Conservation (phyloP, 2,329 filamentous ascomycete genomes). For the Colletotrichum brevisporum region DNA sequence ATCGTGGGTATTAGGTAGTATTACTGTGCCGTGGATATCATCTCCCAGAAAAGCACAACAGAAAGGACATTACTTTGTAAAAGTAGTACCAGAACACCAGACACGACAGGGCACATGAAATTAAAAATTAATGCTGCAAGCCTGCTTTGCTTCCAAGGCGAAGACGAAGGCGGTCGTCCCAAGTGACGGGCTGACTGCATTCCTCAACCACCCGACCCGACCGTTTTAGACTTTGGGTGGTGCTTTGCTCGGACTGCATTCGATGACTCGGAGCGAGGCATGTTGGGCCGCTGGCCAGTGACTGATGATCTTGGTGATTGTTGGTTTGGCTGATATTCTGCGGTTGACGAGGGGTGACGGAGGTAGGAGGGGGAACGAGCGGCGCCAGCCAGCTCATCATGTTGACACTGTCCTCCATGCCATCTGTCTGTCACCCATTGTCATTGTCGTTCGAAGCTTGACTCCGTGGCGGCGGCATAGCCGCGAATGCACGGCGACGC, state of each 20-base stretch:
- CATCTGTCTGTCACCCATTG: slow-evolving; percentile 10
- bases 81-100: too few species aligned
- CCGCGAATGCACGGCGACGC: slow-evolving; percentile 9
- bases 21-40: too few species aligned
- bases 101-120: slow-evolving; percentile 17
- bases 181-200: slow-evolving; percentile 10
- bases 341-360: not conserved
- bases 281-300: not conserved
- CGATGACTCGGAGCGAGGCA: not conserved
- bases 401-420: not conserved
- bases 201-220: not conserved
- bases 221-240: not conserved
- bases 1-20: too few species aligned
- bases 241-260: slow-evolving; percentile 9
- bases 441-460: slow-evolving; percentile 4
- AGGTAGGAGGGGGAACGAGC: slow-evolving; percentile 11
- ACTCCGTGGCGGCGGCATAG: not conserved
- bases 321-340: not conserved
- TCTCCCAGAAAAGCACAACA: not conserved
- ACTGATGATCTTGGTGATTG: not conserved
- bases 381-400: not conserved
- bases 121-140: not conserved
- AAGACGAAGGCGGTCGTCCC: slow-evolving; percentile 12
- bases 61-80: not conserved
- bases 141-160: too few species aligned